Evolutionary conservation across 768 basidiomycete genomes (phyloP).

Genomic region (Tylopilus subfusipes): DNA sequence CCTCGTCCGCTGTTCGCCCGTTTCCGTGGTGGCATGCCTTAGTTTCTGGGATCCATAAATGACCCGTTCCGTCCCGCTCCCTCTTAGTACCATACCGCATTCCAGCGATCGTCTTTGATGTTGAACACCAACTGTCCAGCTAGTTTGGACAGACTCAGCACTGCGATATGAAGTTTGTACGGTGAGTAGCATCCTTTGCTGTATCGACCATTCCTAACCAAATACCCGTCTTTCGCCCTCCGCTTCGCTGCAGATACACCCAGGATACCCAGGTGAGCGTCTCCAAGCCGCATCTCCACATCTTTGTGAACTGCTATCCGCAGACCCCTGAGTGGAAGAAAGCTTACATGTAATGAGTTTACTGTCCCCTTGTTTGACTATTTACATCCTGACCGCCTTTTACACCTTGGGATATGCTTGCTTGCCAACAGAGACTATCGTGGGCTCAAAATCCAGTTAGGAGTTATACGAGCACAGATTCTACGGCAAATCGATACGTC

Average conservation of each 20-base stretch:
- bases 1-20: not conserved
- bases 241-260: constrained; percentile 49
- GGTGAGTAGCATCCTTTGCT: constrained; percentile 33
- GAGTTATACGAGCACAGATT: constrained; percentile 42
- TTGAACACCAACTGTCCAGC: not conserved
- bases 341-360: constrained; percentile 30
- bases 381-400: not conserved
- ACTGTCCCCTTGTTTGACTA: not conserved
- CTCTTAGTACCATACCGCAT: not conserved
- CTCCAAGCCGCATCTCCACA: not conserved
- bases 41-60: constrained; percentile 5
- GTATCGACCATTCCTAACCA: not conserved
- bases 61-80: constrained; percentile 14
- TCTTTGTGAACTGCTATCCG: not conserved
- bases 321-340: constrained; percentile 63
- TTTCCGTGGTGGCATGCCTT: not conserved
- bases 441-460: constrained; percentile 64
- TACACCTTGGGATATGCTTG: not conserved
- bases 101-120: not conserved
- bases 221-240: not conserved
- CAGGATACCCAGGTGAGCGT: constrained; percentile 60
- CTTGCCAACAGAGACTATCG: constrained; percentile 57
- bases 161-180: constrained; percentile 54
- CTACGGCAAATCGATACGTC: constrained; percentile 22
- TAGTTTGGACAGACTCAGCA: not conserved